Evolutionary conservation across 2,329 filamentous ascomycete species (phyloP).

Genomic region (Neocatenulostroma microsporum): DNA sequence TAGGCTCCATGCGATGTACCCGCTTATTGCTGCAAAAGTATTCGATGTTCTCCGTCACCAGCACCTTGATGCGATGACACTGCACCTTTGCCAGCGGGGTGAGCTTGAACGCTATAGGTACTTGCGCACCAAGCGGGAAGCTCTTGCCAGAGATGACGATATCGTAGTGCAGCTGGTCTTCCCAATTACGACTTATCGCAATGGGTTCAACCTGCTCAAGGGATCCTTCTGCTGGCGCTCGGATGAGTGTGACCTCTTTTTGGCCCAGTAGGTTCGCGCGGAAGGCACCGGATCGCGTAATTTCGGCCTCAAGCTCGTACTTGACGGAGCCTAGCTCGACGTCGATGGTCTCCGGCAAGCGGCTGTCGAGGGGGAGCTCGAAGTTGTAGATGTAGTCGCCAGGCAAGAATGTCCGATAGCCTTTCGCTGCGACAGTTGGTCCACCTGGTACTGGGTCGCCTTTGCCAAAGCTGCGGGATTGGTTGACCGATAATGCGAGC

Average conservation of each 20-base stretch:
- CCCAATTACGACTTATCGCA: slow-evolving; percentile 87
- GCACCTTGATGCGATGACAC: slow-evolving; percentile 86
- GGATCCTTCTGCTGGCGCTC: slow-evolving; percentile 78
- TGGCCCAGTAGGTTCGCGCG: slow-evolving; percentile 75
- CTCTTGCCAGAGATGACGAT: slow-evolving; percentile 95
- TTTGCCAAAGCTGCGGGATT: slow-evolving; percentile 78
- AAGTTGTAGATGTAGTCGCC: slow-evolving; percentile 69
- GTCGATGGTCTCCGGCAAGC: slow-evolving; percentile 73
- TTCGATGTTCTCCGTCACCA: slow-evolving; percentile 81
- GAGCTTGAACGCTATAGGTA: slow-evolving; percentile 89
- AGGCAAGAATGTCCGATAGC: slow-evolving; percentile 77
- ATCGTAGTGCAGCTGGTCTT: slow-evolving; percentile 90
- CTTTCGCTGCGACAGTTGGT: slow-evolving; percentile 60
- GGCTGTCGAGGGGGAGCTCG: slow-evolving; percentile 73
- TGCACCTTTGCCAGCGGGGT: slow-evolving; percentile 89
- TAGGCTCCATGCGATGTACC: slow-evolving; percentile 76
- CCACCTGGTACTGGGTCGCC: slow-evolving; percentile 54
- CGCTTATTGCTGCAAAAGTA: slow-evolving; percentile 82
- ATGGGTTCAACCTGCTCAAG: slow-evolving; percentile 89
- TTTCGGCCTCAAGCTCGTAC: slow-evolving; percentile 76
- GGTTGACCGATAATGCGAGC: slow-evolving; percentile 69
- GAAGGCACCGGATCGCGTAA: slow-evolving; percentile 84
- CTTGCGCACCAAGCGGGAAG: slow-evolving; percentile 77
- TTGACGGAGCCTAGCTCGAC: slow-evolving; percentile 79
- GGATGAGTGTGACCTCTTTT: slow-evolving; percentile 75